Evolutionary conservation across 495 filamentous ascomycete genomes (phyloP), one percentile per base, ranked within the genome.

Genomic region (Aspergillus nidulans): DNA sequence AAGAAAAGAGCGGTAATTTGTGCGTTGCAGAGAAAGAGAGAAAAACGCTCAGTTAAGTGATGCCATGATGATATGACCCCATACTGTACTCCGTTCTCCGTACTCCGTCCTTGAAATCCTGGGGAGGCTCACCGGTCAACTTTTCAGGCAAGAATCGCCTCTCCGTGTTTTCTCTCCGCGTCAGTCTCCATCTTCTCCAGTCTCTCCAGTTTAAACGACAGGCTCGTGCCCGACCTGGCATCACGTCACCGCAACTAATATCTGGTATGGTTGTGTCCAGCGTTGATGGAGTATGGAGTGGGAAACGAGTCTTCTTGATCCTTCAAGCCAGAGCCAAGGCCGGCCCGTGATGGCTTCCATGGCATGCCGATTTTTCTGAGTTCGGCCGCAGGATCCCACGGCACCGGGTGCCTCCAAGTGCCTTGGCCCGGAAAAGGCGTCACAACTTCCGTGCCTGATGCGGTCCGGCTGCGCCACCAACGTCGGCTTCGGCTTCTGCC

Each of bases 121-220:
- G 50, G 56, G 49, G 34, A 21, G 40, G n/a, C 34, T 64, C 58
- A 64, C 62, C 62, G 62, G 62, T 56, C 48, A 61, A 59, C 58
- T 6, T 40, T 51, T 54, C 51, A 15, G 58, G 62, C 44, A 61
- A 54, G 34, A 53, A 26, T 48, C 40, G 56, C 38, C 49, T 57
- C 57, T 58, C 47, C 40, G 21, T 44, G 34, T 24, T 39, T 23
- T 59, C 56, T 59, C 36, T 39, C 36, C n/a, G 15, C 36, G 36
- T 18, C 26, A 30, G 26, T 30, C 36, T 12, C 36, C 36, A 39
- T 39, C 8, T 18, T 39, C n/a, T 39, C 36, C 36, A 39, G 36
- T 18, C 2, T 39, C 36, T 5, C 5, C 6, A 13, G 3, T 12
- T 39, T 2, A n/a, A n/a, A n/a, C n/a, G n/a, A 13, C 36, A 39